Evolutionary conservation across 108 stramenopile species (phyloP).

Genomic region (Seminavis robusta): DNA sequence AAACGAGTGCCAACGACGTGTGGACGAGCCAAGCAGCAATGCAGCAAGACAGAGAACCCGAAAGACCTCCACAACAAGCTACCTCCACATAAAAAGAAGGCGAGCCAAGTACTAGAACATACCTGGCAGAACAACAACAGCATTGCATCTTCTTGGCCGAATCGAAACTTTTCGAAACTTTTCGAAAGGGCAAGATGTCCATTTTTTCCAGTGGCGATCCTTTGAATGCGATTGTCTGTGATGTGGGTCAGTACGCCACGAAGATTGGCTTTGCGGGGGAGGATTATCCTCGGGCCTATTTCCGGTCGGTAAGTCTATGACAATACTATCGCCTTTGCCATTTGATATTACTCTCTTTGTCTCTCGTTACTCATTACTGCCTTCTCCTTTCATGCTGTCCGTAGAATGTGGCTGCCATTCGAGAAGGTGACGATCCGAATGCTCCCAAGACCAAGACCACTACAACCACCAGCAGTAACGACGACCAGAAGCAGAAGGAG

Average conservation of each 20-base stretch:
- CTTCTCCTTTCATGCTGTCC: background rate
- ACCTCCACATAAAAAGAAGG: too few species aligned
- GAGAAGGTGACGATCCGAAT: constrained; percentile 17
- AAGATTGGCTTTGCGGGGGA: constrained; percentile 96
- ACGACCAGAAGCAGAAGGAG: background rate
- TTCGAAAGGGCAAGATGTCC: too few species aligned
- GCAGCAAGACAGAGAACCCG: too few species aligned
- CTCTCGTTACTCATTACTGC: background rate
- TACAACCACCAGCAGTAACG: background rate
- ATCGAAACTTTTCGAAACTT: too few species aligned
- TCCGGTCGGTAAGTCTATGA: constrained; percentile 54
- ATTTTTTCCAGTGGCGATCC: constrained; percentile 28
- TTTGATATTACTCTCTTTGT: background rate
- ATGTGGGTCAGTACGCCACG: constrained; percentile 85
- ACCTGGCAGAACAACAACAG: too few species aligned
- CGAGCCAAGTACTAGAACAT: too few species aligned
- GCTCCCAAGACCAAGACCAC: constrained; percentile 11
- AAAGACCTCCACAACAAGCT: too few species aligned
- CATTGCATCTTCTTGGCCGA: too few species aligned
- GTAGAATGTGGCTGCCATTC: constrained; percentile 41
- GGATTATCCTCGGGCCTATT: constrained; percentile 79
- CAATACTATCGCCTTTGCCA: background rate
- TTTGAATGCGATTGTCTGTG: constrained; percentile 77
- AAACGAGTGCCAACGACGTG: too few species aligned
- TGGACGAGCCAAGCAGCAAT: too few species aligned